Percentiles rank a stretch among this genome's conserved stretches.
Evolutionary conservation across 345 rosid genomes (phyloP).

Genomic region (Gynandropsis gynandra): DNA sequence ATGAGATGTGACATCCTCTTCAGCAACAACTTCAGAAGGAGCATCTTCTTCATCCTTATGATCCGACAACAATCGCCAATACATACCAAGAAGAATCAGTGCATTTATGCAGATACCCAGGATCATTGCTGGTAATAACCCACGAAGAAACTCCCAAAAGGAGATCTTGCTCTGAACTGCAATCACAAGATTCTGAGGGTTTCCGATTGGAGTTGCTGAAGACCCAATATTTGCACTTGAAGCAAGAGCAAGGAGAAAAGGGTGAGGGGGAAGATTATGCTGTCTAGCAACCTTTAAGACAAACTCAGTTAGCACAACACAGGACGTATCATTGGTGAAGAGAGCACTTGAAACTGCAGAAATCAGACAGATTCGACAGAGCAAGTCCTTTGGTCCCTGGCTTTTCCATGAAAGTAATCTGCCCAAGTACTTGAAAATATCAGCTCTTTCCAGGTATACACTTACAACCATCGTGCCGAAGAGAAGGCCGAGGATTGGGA

Average conservation of each 20-base stretch:
- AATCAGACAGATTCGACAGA: slow-evolving; percentile 57
- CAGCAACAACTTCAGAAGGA: slow-evolving; percentile 33
- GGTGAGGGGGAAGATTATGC: slow-evolving; percentile 73
- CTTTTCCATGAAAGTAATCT: slow-evolving; percentile 65
- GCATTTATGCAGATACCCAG: slow-evolving; percentile 56
- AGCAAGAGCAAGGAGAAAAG: slow-evolving; percentile 73
- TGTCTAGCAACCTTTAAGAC: slow-evolving; percentile 72
- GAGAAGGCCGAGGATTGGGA: slow-evolving; percentile 75
- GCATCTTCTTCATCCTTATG: slow-evolving; percentile 52
- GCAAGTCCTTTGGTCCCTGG: slow-evolving; percentile 62
- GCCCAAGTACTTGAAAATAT: slow-evolving; percentile 69
- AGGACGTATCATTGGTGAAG: slow-evolving; percentile 80
- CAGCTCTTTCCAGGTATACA: slow-evolving; percentile 75
- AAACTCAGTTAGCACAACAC: slow-evolving; percentile 77
- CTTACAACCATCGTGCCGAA: slow-evolving; percentile 89
- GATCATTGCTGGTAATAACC: slow-evolving; percentile 63
- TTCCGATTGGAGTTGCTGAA: slow-evolving; percentile 81
- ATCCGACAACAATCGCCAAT: slow-evolving; percentile 53
- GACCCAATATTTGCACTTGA: slow-evolving; percentile 87
- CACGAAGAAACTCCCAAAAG: slow-evolving; percentile 50
- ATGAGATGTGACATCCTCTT: slow-evolving; percentile 51
- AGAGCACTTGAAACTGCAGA: slow-evolving; percentile 76
- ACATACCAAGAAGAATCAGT: slow-evolving; percentile 48
- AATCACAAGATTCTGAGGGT: slow-evolving; percentile 79
- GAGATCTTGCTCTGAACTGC: slow-evolving; percentile 63